Base-by-base conservation (phyloP, 352 stramenopile genomes). In the Halophytophthora batemanensis region DNA sequence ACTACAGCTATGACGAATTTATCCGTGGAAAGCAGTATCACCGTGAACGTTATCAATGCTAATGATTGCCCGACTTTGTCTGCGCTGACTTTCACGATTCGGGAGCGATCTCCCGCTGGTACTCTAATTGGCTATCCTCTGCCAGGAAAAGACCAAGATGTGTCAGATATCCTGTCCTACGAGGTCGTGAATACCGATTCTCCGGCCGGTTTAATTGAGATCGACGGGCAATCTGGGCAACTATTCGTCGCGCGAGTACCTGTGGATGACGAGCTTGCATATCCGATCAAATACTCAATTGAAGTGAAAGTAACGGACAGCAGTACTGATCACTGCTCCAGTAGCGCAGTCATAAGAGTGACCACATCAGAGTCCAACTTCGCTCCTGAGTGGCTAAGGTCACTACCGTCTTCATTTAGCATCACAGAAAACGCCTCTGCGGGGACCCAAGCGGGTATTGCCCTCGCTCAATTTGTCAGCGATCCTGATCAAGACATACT, bases 41-140 rank as follows among this genome's bases (percentile, higher is more conserved):
- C 44, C 0, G 60, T 87, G 10, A 59, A 56, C 6, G 54, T 84
- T 13, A 21, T 75, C 10, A 62, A 87, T 36, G 59, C 71, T 2
- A 87, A 87, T 56, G 76, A 87, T 22, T 87, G 76, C 37, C 76
- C 76, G n/a, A 71, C 53, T 7, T 40, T 87, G 2, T 22, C 22
- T 5, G 35, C 70, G 3, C 41, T 77, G 18, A 34, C 28, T 11
- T 84, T 84, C 31, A 72, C 65, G 36, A 40, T 87, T n/a, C 55
- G 62, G 19, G 76, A 87, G 46, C 50, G 64, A 3, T 53, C 69
- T 2, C 1, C 40, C 0, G 39, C 34, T 42, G 61, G 55, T 15
- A 71, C 69, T 7, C 49, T 65, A 4, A 59, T 87, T 7, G 76
- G 76, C 12, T 83, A 77, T 46, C 76, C 76, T 18, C 49, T 87